Evolutionary conservation across 2,329 filamentous ascomycete species (phyloP), one percentile per base, ranked within the genome.

Genomic region (Colletotrichum orbiculare): DNA sequence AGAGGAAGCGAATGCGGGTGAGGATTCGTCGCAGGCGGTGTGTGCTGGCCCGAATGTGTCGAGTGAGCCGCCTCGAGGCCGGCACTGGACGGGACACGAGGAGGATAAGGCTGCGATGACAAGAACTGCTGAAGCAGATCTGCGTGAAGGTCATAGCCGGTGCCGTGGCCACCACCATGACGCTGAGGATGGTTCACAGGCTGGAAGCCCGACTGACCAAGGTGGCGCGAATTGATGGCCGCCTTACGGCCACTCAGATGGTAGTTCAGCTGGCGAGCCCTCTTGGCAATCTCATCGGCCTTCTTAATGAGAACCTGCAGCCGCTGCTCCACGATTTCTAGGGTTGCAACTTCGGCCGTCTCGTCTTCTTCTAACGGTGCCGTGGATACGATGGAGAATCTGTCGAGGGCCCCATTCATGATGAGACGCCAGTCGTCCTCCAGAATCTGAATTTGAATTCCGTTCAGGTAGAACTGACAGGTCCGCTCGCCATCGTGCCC

Each of bases 391-490:
- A 94, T 87, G 15, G 72, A 72, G 63, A 85, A 82, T 73, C 93
- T 90, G 76, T 96, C 92, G 10, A 94, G 87, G 69, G 92, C 91
- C 35, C 93, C 93, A 43, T 91, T 94, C 59, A 89, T 88, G 69
- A 97, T 94, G 69, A 97, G 81, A 46, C 94, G 86, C 83, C 90
- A 97, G 74, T 97, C 93, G 74, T 96, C 93, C 75, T 96, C 93
- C 15, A 88, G 89, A 67, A 97, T 95, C 78, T 97, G 92, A 8
- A 96, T 90, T 52, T 91, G 87, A 69, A 90, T 86, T 66, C 94
- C 91, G 73, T 94, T 94, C 68, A 93, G 89, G 73, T 89, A 88
- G 76, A 97, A 96, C 68, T 93, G 91, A 73, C 93, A 96, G 57
- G 91, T 88, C 50, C 90, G 86, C 57, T 86, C 80, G 17, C 91